Percentiles rank a stretch among this genome's conserved stretches.
Evolutionary conservation across 2,329 filamentous ascomycete genomes (phyloP).

Genomic region (Penicillium expansum): DNA sequence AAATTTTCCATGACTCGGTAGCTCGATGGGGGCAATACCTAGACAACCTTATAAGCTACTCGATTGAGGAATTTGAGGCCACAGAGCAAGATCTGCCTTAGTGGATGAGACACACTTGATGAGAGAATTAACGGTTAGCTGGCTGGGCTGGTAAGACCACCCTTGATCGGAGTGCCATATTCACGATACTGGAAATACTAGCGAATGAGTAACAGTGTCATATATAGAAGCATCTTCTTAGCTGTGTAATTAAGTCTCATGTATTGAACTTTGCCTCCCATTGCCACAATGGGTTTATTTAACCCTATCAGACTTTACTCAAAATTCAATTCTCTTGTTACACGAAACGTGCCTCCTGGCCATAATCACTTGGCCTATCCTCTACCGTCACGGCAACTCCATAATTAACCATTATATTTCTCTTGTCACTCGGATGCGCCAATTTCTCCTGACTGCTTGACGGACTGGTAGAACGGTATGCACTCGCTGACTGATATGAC

Average conservation of each 20-base stretch:
- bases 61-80: no score
- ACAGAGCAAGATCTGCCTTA: no score
- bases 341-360: not conserved
- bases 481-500: constrained; percentile 8
- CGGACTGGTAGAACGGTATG: constrained; percentile 8
- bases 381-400: constrained; percentile 14
- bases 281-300: not conserved
- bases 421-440: not conserved
- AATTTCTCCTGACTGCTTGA: constrained; percentile 18
- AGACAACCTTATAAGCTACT: no score
- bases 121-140: no score
- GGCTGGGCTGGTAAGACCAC: no score
- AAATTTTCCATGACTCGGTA: no score
- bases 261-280: not conserved
- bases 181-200: no score
- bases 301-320: no score
- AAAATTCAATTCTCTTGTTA: not conserved
- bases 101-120: no score
- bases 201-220: no score
- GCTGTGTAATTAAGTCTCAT: not conserved
- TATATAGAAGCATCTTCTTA: not conserved
- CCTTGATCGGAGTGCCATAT: no score
- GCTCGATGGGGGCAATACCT: no score
- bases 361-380: constrained; percentile 23
- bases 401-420: constrained; percentile 17